Base-by-base conservation (phyloP, 2,329 filamentous ascomycete species). In the Pestalotiopsis sp. region DNA sequence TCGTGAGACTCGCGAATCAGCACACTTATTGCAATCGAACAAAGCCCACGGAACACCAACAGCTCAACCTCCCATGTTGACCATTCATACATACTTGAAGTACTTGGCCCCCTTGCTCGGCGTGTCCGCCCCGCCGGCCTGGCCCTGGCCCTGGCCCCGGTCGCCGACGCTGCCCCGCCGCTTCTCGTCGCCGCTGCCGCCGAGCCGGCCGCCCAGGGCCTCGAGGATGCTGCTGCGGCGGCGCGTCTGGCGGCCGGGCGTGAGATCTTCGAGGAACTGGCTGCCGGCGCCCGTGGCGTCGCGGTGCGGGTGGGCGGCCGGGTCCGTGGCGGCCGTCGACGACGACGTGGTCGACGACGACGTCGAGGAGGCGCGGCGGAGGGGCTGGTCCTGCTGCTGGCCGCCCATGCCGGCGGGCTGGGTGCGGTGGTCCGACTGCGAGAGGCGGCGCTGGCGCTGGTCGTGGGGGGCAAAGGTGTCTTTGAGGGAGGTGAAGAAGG, bases 191-290 rank as follows among this genome's bases (percentile, higher is more conserved):
- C 25, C 59, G 20, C 61, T 39, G 5, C 36, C 36, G n/a, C 61
- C 61, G 11, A 62, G 27, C 5, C 59, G 45, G 20, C 45, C 31
- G 31, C 59, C 31, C n/a, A 64, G 61, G 9, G 61, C 61, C 36
- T 64, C 61, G 13, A 64, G 38, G 9, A 64, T 64, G 39, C 61
- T 64, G 20, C 61, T 64, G 11, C 61, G 38, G 61, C 61, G 61
- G 6, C 61, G 61, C 4, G 14, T 25, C 25, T 64, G 61, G 36
- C 61, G 61, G 36, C 61, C 61, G 11, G 61, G 61, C 61, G 61
- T 64, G 4, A 64, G 38, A n/a, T 49, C 61, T 1, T 64, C 61
- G 61, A 64, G 61, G 23, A 64, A 64, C 20, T 64, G 61, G 20
- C 61, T 64, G 20, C 61, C 61, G 61, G 39, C 61, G 20, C 61